Evolutionary conservation across 306 rosid genomes (phyloP).

Genomic region (Cicer arietinum): DNA sequence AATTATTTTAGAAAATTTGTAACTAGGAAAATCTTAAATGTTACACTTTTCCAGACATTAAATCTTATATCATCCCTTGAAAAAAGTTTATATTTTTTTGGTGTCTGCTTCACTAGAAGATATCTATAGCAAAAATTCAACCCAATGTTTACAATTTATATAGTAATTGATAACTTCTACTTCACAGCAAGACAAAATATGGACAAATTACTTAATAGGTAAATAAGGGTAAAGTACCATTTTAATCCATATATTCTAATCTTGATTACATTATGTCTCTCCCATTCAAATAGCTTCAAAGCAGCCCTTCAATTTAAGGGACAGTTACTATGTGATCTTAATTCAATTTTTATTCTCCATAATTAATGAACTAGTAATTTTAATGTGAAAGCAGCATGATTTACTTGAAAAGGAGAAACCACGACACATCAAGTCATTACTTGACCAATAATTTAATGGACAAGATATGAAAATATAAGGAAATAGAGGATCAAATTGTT

Average conservation of each 20-base stretch:
- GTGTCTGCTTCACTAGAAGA: too few relatives aligned
- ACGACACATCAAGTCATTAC: background rate
- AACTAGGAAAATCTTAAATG: too few relatives aligned
- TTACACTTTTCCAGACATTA: too few relatives aligned
- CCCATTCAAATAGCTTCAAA: background rate
- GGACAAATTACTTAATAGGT: conserved; percentile 14
- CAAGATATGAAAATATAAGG: conserved; percentile 7
- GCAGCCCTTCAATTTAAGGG: background rate
- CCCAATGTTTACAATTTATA: too few relatives aligned
- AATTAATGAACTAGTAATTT: conserved; percentile 5
- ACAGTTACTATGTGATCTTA: conserved; percentile 4
- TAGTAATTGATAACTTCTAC: too few relatives aligned
- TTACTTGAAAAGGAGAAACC: conserved; percentile 26
- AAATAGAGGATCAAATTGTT: conserved; percentile 11
- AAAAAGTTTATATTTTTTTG: too few relatives aligned
- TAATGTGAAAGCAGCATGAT: background rate
- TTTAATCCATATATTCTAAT: background rate
- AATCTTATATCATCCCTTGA: too few relatives aligned
- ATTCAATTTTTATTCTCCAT: background rate
- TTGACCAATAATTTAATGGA: background rate
- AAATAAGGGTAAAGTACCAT: background rate
- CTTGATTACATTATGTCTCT: conserved; percentile 17
- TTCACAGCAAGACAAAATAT: background rate
- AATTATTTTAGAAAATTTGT: too few relatives aligned
- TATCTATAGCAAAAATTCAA: too few relatives aligned